Percentiles rank a stretch among this genome's conserved stretches.
These are phyloP conservation scores for Cutaneotrichosporon cavernicola DNA, from an alignment of 1,284 basidiomycete species.

Conservation along the genomic window DNA sequence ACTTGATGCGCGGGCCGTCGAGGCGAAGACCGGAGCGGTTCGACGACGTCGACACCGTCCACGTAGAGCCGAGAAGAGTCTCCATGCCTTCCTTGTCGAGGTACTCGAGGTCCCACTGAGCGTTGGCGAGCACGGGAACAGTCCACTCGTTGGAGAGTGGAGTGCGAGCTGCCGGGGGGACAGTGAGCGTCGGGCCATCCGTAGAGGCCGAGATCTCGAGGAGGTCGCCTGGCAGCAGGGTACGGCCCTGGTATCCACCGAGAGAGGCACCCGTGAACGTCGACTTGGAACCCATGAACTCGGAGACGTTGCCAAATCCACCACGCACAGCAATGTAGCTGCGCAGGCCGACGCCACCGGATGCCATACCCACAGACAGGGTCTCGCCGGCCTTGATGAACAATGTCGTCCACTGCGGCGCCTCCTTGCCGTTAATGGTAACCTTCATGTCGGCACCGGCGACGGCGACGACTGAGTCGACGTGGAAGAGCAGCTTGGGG, in stretches of 20 bases:
- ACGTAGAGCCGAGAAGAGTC: conserved; percentile 39
- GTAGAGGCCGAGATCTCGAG: conserved; percentile 36
- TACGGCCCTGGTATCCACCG: conserved; percentile 55
- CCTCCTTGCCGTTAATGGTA: conserved; percentile 55
- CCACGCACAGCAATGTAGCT: conserved; percentile 62
- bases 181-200: conserved; percentile 11
- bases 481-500: conserved; percentile 57
- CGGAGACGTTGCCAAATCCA: conserved; percentile 61
- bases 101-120: conserved; percentile 31
- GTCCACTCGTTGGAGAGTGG: conserved; percentile 24
- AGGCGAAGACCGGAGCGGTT: conserved; percentile 50
- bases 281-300: conserved; percentile 60
- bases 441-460: conserved; percentile 59
- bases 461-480: conserved; percentile 59
- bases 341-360: conserved; percentile 58
- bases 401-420: conserved; percentile 59
- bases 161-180: conserved; percentile 15
- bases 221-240: conserved; percentile 54
- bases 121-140: conserved; percentile 23
- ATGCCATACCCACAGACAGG: conserved; percentile 53
- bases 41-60: conserved; percentile 45
- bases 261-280: conserved; percentile 40
- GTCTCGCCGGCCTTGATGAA: conserved; percentile 56
- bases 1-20: conserved; percentile 58
- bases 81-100: conserved; percentile 28